These are phyloP conservation scores for Botryobasidium botryosum DNA, from an alignment of 768 basidiomycete genomes.

Conservation along the genomic window DNA sequence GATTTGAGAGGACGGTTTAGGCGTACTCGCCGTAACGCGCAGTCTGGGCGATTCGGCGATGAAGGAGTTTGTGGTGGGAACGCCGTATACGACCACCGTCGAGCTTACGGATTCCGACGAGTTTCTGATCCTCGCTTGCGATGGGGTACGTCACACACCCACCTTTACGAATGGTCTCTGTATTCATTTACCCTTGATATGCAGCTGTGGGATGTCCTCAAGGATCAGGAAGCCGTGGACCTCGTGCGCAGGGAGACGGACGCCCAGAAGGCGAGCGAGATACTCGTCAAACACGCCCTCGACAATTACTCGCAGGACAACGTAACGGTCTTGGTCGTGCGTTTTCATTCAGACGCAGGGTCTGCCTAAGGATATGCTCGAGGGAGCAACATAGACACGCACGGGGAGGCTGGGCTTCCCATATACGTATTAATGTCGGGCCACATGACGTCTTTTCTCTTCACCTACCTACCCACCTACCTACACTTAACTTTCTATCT, in stretches of 20 bases:
- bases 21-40: slow-evolving; percentile 85
- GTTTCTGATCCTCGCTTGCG: slow-evolving; percentile 89
- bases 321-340: slow-evolving; percentile 77
- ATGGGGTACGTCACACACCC: slow-evolving; percentile 80
- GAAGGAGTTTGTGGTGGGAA: slow-evolving; percentile 98
- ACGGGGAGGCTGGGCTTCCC: too few relatives aligned
- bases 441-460: too few relatives aligned
- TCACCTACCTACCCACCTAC: too few relatives aligned
- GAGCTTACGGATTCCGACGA: slow-evolving; percentile 82
- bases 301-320: slow-evolving; percentile 87
- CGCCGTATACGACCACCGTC: slow-evolving; percentile 98
- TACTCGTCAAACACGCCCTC: slow-evolving; percentile 68
- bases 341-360: slow-evolving; percentile 46
- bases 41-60: slow-evolving; percentile 93
- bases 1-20: slow-evolving; percentile 12
- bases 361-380: too few relatives aligned
- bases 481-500: too few relatives aligned
- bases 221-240: slow-evolving; percentile 81
- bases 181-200: background rate
- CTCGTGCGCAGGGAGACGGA: slow-evolving; percentile 38
- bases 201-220: slow-evolving; percentile 92
- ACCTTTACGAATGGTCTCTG: background rate
- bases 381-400: too few relatives aligned
- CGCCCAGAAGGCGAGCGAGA: slow-evolving; percentile 65
- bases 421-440: too few relatives aligned